phyloP scores from a whole-genome alignment of 2,329 filamentous ascomycete genomes.

The Hypoxylon sp. region DNA sequence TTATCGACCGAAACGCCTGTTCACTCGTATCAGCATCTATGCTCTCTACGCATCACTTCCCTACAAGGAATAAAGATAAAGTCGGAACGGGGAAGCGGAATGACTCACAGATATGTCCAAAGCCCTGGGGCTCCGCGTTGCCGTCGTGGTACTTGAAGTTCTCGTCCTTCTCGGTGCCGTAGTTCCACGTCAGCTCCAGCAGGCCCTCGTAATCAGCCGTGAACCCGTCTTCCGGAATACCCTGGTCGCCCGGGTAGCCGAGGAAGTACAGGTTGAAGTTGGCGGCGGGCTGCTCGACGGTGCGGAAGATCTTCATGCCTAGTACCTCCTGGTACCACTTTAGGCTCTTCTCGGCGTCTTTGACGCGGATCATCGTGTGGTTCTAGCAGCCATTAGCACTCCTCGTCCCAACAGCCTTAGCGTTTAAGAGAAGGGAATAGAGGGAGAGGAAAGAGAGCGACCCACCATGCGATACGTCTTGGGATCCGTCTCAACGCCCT shows the following conservation, averaged over 20 bases:
- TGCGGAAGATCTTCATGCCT: slow-evolving; percentile 88
- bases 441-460: not conserved
- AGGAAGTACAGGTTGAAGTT: slow-evolving; percentile 95
- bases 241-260: slow-evolving; percentile 77
- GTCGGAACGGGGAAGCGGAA: not conserved
- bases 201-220: slow-evolving; percentile 83
- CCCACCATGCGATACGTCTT: slow-evolving; percentile 79
- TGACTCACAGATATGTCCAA: slow-evolving; percentile 87
- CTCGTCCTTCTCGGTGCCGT: slow-evolving; percentile 87
- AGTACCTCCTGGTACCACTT: slow-evolving; percentile 88
- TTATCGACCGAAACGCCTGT: slow-evolving; percentile 87
- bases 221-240: slow-evolving; percentile 67
- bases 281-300: slow-evolving; percentile 76
- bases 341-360: slow-evolving; percentile 80
- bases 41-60: not conserved
- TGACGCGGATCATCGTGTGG: slow-evolving; percentile 96
- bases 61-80: not conserved
- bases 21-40: slow-evolving; percentile 19
- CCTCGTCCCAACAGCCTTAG: not conserved
- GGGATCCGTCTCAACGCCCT: slow-evolving; percentile 79
- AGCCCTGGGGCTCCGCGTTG: slow-evolving; percentile 92
- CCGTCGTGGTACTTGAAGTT: slow-evolving; percentile 92
- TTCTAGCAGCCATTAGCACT: slow-evolving; percentile 65
- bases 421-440: not conserved
- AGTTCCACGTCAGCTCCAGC: slow-evolving; percentile 90